phyloP scores from a whole-genome alignment of 441 rosid species.

The Arabidopsis lyrata region DNA sequence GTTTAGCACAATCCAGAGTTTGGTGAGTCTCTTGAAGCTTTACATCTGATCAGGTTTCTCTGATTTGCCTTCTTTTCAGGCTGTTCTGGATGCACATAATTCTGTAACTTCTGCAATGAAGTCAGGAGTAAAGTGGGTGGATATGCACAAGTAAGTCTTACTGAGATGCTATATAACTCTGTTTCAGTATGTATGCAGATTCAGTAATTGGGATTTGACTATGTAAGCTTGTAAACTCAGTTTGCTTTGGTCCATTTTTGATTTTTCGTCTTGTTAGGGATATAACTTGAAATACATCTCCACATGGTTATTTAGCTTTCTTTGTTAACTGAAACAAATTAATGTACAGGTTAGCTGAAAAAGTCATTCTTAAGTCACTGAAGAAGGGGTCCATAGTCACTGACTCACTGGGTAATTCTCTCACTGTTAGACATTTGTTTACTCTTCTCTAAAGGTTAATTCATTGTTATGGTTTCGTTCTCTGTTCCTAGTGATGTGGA shows the following conservation, averaged over 20 bases:
- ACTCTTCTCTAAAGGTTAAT: conserved; percentile 41
- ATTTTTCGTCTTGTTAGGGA: too few relatives aligned
- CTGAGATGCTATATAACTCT: conserved; percentile 11
- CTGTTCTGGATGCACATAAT: conserved; percentile 88
- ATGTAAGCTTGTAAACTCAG: not conserved
- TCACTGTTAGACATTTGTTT: conserved; percentile 60
- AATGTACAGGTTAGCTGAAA: conserved; percentile 83
- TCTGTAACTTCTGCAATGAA: conserved; percentile 83
- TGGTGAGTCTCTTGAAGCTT: conserved; percentile 15
- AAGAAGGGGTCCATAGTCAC: conserved; percentile 57
- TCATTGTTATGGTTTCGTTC: conserved; percentile 30
- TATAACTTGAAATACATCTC: not conserved
- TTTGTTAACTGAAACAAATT: conserved; percentile 31
- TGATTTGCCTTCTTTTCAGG: conserved; percentile 54
- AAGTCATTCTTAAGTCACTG: conserved; percentile 74
- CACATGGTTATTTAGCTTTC: conserved; percentile 27
- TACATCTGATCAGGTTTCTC: conserved; percentile 30
- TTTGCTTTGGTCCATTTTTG: too few relatives aligned
- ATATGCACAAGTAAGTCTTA: conserved; percentile 89
- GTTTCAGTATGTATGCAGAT: conserved; percentile 20
- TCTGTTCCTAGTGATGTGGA: conserved; percentile 61
- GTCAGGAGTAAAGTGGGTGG: conserved; percentile 91
- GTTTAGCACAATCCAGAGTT: conserved; percentile 3
- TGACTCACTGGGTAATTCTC: conserved; percentile 66
- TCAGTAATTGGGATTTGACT: conserved; percentile 21